Evolutionary conservation across 1,284 basidiomycete genomes (phyloP).

Genomic region (Abortiporus biennis): DNA sequence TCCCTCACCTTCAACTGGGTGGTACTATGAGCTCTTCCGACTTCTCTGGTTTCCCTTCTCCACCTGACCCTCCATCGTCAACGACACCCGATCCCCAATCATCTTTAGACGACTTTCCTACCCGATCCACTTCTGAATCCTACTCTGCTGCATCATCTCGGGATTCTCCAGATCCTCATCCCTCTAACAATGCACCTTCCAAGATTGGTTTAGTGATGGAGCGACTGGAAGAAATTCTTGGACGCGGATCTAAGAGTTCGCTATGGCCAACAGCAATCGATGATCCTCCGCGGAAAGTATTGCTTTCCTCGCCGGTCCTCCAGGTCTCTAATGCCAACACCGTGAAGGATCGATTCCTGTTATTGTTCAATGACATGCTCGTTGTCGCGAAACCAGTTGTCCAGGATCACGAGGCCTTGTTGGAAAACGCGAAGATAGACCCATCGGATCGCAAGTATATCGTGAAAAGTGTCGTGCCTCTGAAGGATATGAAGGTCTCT

Average conservation of each 20-base stretch:
- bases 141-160: conserved; percentile 40
- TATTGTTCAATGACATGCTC: conserved; percentile 92
- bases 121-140: conserved; percentile 39
- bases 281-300: conserved; percentile 80
- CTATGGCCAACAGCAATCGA: conserved; percentile 66
- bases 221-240: conserved; percentile 61
- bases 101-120: conserved; percentile 55
- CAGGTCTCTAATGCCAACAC: conserved; percentile 93
- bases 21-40: too few species aligned
- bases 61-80: conserved; percentile 52
- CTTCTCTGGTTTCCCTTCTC: conserved; percentile 37
- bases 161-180: conserved; percentile 28
- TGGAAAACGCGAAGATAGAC: conserved; percentile 46
- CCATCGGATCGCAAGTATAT: conserved; percentile 79
- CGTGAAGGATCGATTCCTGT: conserved; percentile 94
- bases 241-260: conserved; percentile 53
- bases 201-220: conserved; percentile 45
- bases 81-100: conserved; percentile 70
- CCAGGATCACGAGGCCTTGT: conserved; percentile 46
- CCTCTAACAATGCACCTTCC: conserved; percentile 26
- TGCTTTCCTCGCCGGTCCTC: conserved; percentile 81
- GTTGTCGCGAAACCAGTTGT: conserved; percentile 77
- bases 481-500: conserved; percentile 66
- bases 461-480: conserved; percentile 82
- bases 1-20: too few species aligned